Evolutionary conservation across 768 basidiomycete species (phyloP).

Genomic region (Phanerochaete sordida): DNA sequence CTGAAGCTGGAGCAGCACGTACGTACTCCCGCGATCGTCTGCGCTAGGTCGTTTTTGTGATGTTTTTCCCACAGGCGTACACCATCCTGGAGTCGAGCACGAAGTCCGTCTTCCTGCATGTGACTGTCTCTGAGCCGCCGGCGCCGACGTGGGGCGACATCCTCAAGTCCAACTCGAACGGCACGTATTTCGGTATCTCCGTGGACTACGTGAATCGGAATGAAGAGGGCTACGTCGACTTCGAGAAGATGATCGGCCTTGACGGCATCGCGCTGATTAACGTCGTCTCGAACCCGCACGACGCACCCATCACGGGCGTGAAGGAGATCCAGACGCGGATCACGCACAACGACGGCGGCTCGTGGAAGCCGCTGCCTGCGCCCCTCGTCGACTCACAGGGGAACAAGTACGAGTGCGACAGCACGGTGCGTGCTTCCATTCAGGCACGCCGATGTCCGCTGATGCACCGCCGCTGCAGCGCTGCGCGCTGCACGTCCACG

Average conservation of each 20-base stretch:
- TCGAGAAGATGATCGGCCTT: constrained; percentile 95
- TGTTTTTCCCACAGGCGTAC: constrained; percentile 56
- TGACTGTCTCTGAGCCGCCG: constrained; percentile 81
- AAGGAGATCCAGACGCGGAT: constrained; percentile 85
- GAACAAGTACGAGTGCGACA: constrained; percentile 63
- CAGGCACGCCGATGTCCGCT: background rate
- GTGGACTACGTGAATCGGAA: constrained; percentile 91
- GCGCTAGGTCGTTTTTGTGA: background rate
- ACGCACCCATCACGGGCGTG: constrained; percentile 63
- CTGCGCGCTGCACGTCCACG: constrained; percentile 89
- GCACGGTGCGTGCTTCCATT: constrained; percentile 44
- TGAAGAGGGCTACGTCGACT: constrained; percentile 84
- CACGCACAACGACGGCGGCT: constrained; percentile 95
- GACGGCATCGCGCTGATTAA: constrained; percentile 97
- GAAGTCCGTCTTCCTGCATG: constrained; percentile 89
- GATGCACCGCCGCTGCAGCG: constrained; percentile 39
- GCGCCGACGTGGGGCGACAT: constrained; percentile 86
- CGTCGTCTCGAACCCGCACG: constrained; percentile 75
- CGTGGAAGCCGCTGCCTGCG: constrained; percentile 81
- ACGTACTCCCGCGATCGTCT: too few species aligned
- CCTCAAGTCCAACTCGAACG: constrained; percentile 96
- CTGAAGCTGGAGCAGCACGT: constrained; percentile 91
- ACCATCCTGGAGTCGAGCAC: constrained; percentile 95
- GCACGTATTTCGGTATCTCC: constrained; percentile 91
- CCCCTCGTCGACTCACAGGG: constrained; percentile 77